Evolutionary conservation across 306 rosid species (phyloP).

Genomic region (Glycine tomentella): DNA sequence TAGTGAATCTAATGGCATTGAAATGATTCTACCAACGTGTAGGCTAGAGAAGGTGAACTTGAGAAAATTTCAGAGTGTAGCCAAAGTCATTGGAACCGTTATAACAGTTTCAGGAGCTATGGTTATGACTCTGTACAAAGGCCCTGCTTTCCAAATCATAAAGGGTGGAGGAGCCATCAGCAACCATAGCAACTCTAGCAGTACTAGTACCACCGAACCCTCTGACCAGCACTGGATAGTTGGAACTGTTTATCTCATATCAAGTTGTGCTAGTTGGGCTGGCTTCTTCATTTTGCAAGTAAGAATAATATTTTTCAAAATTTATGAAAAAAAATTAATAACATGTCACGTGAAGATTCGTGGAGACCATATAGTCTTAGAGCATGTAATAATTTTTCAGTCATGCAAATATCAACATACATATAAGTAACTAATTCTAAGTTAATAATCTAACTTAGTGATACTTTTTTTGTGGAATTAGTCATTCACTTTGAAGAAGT

Average conservation of each 20-base stretch:
- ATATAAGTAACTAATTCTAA: too few species aligned
- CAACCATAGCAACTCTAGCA: slow-evolving; percentile 36
- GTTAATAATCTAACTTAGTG: slow-evolving; percentile 8
- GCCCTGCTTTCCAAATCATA: slow-evolving; percentile 70
- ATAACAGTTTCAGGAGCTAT: slow-evolving; percentile 90
- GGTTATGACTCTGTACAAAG: slow-evolving; percentile 98
- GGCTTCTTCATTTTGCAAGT: slow-evolving; percentile 96
- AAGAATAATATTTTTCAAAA: slow-evolving; percentile 10
- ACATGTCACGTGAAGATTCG: too few species aligned
- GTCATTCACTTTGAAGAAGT: slow-evolving; percentile 89
- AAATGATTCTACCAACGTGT: neutral
- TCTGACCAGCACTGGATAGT: slow-evolving; percentile 70
- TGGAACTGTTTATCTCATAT: slow-evolving; percentile 75
- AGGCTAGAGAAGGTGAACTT: slow-evolving; percentile 87
- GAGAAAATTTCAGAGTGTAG: slow-evolving; percentile 71
- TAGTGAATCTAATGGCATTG: slow-evolving; percentile 13
- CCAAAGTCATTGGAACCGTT: slow-evolving; percentile 84
- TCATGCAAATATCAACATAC: too few species aligned
- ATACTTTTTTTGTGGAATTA: slow-evolving; percentile 36
- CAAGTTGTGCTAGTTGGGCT: slow-evolving; percentile 84
- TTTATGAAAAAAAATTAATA: too few species aligned
- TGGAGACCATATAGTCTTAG: too few species aligned
- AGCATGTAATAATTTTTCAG: too few species aligned
- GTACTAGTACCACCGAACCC: slow-evolving; percentile 39
- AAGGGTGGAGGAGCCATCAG: slow-evolving; percentile 50